phyloP scores from a whole-genome alignment of 345 rosid species.

The Citrus reticulata region DNA sequence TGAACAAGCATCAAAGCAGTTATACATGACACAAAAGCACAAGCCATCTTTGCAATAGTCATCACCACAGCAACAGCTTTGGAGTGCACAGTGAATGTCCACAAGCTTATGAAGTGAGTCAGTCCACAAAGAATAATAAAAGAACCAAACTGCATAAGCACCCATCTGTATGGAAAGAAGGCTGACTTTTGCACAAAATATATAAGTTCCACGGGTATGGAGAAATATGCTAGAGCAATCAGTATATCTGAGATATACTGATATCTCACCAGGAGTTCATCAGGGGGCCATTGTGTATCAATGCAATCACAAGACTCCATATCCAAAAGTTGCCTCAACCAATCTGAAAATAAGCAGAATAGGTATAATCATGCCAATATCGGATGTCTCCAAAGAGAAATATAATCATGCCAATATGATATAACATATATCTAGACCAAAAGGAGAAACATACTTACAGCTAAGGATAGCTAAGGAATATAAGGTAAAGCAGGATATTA shows the following conservation, averaged over 20 bases:
- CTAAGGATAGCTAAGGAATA: background rate
- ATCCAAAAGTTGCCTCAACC: slow-evolving; percentile 4
- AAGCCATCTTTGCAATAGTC: slow-evolving; percentile 75
- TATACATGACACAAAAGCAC: slow-evolving; percentile 85
- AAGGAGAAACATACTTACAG: background rate
- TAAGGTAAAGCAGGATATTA: background rate
- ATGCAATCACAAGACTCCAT: slow-evolving; percentile 90
- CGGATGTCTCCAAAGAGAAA: no score
- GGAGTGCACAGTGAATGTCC: slow-evolving; percentile 81
- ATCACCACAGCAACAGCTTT: slow-evolving; percentile 79
- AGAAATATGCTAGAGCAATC: slow-evolving; percentile 90
- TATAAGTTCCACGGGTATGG: slow-evolving; percentile 84
- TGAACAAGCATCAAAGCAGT: slow-evolving; percentile 91
- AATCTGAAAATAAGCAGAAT: slow-evolving; percentile 22
- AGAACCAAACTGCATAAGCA: slow-evolving; percentile 94
- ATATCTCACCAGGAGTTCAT: slow-evolving; percentile 72
- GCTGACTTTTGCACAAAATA: slow-evolving; percentile 87
- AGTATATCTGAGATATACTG: slow-evolving; percentile 89
- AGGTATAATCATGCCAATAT: background rate
- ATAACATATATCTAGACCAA: no score
- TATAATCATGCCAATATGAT: background rate
- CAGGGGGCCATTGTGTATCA: slow-evolving; percentile 70
- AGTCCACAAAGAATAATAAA: slow-evolving; percentile 95
- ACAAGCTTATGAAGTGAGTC: slow-evolving; percentile 83
- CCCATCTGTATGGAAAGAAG: slow-evolving; percentile 95